Base-by-base conservation (phyloP, 768 basidiomycete genomes). In the Podaxis mareebaensis region DNA sequence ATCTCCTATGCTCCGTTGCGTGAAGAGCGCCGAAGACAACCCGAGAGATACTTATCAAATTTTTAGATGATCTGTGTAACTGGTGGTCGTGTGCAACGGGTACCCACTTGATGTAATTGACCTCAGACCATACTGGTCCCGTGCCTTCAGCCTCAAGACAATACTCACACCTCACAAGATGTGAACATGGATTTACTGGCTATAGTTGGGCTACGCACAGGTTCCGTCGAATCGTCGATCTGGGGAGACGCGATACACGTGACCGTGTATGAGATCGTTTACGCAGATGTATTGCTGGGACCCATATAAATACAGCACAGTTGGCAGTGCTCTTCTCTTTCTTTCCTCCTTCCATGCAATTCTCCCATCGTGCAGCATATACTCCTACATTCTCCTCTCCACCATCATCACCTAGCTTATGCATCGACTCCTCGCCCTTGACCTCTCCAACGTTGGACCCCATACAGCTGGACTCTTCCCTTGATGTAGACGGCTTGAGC, bases 361-460 rank as follows among this genome's bases (percentile, higher is more conserved):
- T 60, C 53, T 57, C 58, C 12, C 46, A 52, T 39, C 53, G 65
- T 13, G 42, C 58, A 22, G 52, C 54, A 28, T 71, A 66, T 58
- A 67, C 69, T 4, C 72, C 73, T 4, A 67, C 58, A 7, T 60
- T 70, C 4, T 69, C 74, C 20, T 74, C 75, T n/a, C 72, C 80
- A n/a, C 73, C 74, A 0, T 79, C 77, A 3, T 77, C 75, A 3
- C 70, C 77, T 7, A 64, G 67, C 17, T 65, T 69, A 39, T 74
- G 70, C 49, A 65, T 67, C 6, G 76, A 77, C 56, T 80, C 80
- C 10, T 86, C 85, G 1, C 83, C 86, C 0, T 77, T 82, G 10
- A 83, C 84, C 0, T 85, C 85, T 28, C 85, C 85, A 5, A 57
- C 65, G 6, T 67, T 74, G 0, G 78, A 74, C 2, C 70, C 77